phyloP scores from a whole-genome alignment of 176 grass and related monocot species.

The Oryza punctata region DNA sequence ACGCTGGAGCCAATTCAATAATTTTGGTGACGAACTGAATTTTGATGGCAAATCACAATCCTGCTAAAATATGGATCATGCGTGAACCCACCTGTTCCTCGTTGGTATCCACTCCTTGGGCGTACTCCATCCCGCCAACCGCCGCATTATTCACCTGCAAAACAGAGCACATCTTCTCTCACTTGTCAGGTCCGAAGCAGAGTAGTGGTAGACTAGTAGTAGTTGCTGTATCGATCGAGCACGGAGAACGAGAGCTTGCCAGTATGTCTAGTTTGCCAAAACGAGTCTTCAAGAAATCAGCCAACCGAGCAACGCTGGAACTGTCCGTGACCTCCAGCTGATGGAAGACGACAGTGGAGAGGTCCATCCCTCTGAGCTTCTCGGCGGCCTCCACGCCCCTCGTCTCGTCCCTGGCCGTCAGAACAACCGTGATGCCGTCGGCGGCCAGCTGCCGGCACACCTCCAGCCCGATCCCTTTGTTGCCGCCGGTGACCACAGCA shows the following conservation, averaged over 20 bases:
- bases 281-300: slow-evolving; percentile 37
- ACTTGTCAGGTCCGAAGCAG: neutral
- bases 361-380: slow-evolving; percentile 16
- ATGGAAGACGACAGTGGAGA: slow-evolving; percentile 41
- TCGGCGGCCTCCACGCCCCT: slow-evolving; percentile 35
- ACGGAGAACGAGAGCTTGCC: neutral
- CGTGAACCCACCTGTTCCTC: slow-evolving; percentile 18
- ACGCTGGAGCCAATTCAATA: neutral
- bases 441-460: slow-evolving; percentile 49
- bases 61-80: neutral
- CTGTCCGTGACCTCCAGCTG: slow-evolving; percentile 46
- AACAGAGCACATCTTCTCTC: neutral
- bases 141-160: slow-evolving; percentile 51
- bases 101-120: neutral
- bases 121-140: neutral
- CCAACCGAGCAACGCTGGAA: slow-evolving; percentile 36
- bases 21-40: neutral
- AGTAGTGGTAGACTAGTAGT: too few relatives aligned
- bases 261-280: slow-evolving; percentile 28
- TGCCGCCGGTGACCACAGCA: slow-evolving; percentile 57
- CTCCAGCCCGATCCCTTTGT: slow-evolving; percentile 57
- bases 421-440: slow-evolving; percentile 35
- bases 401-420: slow-evolving; percentile 49
- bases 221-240: too few relatives aligned
- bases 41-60: neutral